Evolutionary conservation across 2,329 filamentous ascomycete genomes (phyloP).

Genomic region (Colletotrichum cuscutae): DNA sequence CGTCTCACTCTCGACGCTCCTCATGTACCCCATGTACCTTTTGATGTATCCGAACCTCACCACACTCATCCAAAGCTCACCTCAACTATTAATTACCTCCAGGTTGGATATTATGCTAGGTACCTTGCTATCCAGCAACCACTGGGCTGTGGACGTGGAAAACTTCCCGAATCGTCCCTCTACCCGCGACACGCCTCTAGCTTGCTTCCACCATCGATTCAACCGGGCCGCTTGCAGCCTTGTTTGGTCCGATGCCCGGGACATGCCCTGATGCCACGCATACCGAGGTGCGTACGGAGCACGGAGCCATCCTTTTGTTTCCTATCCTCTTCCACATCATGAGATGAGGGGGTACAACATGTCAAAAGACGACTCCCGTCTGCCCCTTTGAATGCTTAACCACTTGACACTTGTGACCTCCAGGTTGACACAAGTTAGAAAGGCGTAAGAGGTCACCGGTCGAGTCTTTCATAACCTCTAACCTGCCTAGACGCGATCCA

Average conservation of each 20-base stretch:
- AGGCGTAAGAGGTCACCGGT: not conserved
- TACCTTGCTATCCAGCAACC: not conserved
- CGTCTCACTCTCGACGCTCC: not conserved
- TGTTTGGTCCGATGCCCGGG: not conserved
- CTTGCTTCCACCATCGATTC: not conserved
- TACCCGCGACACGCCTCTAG: conserved; percentile 5
- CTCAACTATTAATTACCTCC: not conserved
- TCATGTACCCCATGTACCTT: not conserved
- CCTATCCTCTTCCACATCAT: not conserved
- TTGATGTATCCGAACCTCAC: not conserved
- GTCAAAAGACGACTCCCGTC: not conserved
- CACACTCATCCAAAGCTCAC: not conserved
- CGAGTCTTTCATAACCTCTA: not conserved
- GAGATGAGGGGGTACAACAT: not conserved
- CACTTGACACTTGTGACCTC: not conserved
- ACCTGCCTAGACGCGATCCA: not conserved
- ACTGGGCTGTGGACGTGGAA: not conserved
- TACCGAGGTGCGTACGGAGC: not conserved
- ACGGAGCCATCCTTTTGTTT: not conserved
- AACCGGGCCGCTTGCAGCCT: not conserved
- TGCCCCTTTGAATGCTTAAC: not conserved
- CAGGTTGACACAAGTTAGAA: not conserved
- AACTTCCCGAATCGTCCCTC: not conserved
- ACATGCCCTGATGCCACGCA: not conserved
- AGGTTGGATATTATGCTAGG: not conserved